These are phyloP conservation scores for Akebia trifoliata DNA, from an alignment of 164 flowering plant genomes.

Conservation along the genomic window DNA sequence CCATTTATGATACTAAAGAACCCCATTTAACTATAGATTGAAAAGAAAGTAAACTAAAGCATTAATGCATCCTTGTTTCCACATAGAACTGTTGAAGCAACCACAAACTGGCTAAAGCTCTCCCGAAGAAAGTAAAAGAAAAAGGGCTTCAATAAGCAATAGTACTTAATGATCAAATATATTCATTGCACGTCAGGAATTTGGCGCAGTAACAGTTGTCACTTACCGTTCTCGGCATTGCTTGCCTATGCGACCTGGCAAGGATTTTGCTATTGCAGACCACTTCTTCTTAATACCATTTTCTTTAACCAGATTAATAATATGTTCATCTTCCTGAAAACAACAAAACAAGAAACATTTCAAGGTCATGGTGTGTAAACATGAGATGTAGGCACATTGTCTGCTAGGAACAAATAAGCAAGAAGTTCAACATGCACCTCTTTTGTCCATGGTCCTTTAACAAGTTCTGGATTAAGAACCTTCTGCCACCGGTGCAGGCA, in stretches of 20 bases:
- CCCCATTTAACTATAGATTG: no score
- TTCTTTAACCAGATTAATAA: conserved; percentile 43
- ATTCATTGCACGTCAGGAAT: background rate
- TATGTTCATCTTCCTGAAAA: conserved; percentile 65
- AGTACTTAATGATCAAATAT: background rate
- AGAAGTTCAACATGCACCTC: conserved; percentile 39
- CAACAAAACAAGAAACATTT: background rate
- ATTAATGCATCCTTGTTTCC: no score
- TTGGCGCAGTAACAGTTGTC: background rate
- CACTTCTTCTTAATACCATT: conserved; percentile 52
- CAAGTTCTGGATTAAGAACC: conserved; percentile 67
- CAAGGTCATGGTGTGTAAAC: background rate
- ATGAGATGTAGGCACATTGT: background rate
- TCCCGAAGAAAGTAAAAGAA: no score
- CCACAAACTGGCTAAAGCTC: no score
- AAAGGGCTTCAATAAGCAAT: no score
- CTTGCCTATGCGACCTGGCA: conserved; percentile 82
- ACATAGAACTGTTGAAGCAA: no score
- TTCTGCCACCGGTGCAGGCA: conserved; percentile 92
- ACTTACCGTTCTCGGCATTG: conserved; percentile 59
- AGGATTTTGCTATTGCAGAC: conserved; percentile 58
- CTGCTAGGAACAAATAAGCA: background rate
- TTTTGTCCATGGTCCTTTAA: conserved; percentile 78
- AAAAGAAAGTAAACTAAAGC: no score
- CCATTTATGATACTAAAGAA: no score